Percentiles rank a stretch among this genome's conserved stretches.
phyloP scores from a whole-genome alignment of 2,329 filamentous ascomycete species.

The Ustulina deusta region DNA sequence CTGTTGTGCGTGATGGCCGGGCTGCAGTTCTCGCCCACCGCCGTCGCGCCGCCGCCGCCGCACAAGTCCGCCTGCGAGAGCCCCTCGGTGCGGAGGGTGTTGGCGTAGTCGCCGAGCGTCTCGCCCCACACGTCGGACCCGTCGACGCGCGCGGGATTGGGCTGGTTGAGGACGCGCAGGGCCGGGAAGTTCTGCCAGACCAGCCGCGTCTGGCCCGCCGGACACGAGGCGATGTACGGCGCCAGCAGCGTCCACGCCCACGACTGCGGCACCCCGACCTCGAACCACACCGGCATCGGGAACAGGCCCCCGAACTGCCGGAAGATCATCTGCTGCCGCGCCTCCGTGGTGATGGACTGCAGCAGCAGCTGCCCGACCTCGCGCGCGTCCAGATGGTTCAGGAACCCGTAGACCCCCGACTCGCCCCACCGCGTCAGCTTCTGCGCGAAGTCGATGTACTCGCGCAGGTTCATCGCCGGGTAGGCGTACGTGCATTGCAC shows the following conservation, averaged over 20 bases:
- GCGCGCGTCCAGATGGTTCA: conserved; percentile 41
- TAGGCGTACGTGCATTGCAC: conserved; percentile 86
- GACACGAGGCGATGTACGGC: conserved; percentile 83
- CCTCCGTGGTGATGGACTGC: conserved; percentile 82
- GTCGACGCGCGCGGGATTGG: conserved; percentile 77
- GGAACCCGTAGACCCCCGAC: conserved; percentile 41
- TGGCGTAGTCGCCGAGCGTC: conserved; percentile 69
- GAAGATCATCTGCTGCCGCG: conserved; percentile 86
- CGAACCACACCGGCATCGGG: conserved; percentile 87
- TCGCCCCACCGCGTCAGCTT: conserved; percentile 82
- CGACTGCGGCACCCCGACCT: conserved; percentile 81
- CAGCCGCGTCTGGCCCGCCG: conserved; percentile 76
- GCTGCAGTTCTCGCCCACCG: conserved; percentile 67
- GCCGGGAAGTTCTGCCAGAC: conserved; percentile 88
- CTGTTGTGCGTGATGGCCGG: conserved; percentile 77
- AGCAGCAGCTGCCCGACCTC: conserved; percentile 77
- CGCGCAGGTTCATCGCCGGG: conserved; percentile 77
- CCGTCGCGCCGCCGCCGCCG: conserved; percentile 67
- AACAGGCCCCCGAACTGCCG: conserved; percentile 84
- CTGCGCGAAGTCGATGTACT: conserved; percentile 86
- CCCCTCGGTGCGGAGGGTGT: conserved; percentile 64
- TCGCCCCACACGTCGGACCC: conserved; percentile 72
- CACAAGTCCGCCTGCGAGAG: conserved; percentile 64
- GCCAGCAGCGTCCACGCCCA: conserved; percentile 88
- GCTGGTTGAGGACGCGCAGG: conserved; percentile 78